phyloP scores from a whole-genome alignment of 768 basidiomycete species.

The Pilatotrama ljubarskyi region DNA sequence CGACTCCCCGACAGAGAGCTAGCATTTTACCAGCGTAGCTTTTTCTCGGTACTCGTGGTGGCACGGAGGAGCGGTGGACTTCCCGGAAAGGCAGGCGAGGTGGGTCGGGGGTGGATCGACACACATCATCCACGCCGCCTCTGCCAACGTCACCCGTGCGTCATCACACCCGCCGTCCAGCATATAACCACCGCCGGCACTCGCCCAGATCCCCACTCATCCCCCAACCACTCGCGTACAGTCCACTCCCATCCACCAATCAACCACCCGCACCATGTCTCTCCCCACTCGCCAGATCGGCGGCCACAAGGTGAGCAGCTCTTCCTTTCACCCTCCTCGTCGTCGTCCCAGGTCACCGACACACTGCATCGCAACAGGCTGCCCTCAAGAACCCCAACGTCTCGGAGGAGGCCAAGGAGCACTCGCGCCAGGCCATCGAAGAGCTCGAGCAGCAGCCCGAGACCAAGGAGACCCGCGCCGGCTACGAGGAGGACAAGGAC shows the following conservation, averaged over 20 bases:
- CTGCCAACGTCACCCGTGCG: background rate
- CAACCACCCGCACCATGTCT: constrained; percentile 20
- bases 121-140: background rate
- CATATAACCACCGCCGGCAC: background rate
- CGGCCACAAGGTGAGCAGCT: constrained; percentile 26
- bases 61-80: too few relatives aligned
- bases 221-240: too few relatives aligned
- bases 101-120: background rate
- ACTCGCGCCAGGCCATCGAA: constrained; percentile 28
- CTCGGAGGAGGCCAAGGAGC: constrained; percentile 35
- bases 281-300: constrained; percentile 25
- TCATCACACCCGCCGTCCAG: background rate
- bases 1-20: constrained; percentile 33
- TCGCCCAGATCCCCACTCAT: too few relatives aligned
- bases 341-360: background rate
- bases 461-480: constrained; percentile 17
- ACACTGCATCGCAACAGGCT: constrained; percentile 16
- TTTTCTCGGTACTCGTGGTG: too few relatives aligned
- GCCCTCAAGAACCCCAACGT: constrained; percentile 33
- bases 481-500: constrained; percentile 23
- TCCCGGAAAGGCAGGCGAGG: background rate
- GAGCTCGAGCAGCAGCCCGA: constrained; percentile 24
- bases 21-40: too few relatives aligned
- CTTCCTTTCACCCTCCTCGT: background rate
- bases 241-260: background rate